Evolutionary conservation across 306 rosid species (phyloP), one percentile per base, ranked within the genome.

Genomic region (Crotalaria pallida): DNA sequence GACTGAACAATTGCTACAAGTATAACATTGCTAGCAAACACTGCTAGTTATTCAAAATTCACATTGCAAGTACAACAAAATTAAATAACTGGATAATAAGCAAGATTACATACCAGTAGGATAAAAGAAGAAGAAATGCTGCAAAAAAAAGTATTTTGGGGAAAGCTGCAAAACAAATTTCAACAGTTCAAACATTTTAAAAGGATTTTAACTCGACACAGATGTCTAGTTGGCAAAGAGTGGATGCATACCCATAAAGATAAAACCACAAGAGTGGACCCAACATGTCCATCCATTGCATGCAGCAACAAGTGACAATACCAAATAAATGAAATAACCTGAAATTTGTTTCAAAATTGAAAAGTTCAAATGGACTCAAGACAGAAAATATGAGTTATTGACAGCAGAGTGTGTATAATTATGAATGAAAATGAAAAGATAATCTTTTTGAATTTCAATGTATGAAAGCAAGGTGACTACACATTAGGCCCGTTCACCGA

Each of bases 121-220:
- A 94, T 51, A 94, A 79, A 77, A 94, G 96, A 63, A 94, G 96
- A 85, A 94, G 97, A 89, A 94, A 94, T 59, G 90, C 94, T 34
- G 99, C 96, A 83, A 91, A 83, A 80, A 91, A 72, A 66, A 89
- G 82, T 78, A 94, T 86, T 83, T 88, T 83, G 52, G 99, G 97
- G 82, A 91, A 77, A 24, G 97, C 99, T 94, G 99, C 99, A 84
- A 80, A 79, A 69, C 47, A 81, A 83, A n/a, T 34, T 67, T 66
- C 75, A 74, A 74, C 43, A 38, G 21, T 49, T 79, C 65, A 86
- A 79, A 72, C n/a, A 57, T 62, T 76, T 65, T 68, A 61, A 22
- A 66, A 80, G 51, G 59, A 21, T 58, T 34, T 40, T 19, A 72
- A 17, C 36, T 62, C 26, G 5, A 8, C 36, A 45, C 23, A 15